A percentile compares a stretch with the other conserved stretches of the same genome.
These are phyloP conservation scores for Gossypium thurberi DNA, from an alignment of 345 rosid species.

Conservation along the genomic window DNA sequence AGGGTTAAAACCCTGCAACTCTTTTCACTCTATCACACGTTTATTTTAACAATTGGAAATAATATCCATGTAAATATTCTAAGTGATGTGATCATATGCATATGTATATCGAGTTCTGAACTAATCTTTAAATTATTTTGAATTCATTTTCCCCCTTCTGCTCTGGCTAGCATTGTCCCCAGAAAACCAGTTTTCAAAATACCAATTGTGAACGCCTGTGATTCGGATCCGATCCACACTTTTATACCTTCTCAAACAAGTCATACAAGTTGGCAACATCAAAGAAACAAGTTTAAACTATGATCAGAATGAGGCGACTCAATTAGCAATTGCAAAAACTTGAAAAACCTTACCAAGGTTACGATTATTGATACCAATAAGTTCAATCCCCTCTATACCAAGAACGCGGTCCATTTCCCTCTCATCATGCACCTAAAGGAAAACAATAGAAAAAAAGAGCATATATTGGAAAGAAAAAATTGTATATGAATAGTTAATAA, in stretches of 20 bases:
- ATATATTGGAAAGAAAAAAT: not conserved
- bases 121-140: too few species aligned
- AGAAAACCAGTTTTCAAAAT: not conserved
- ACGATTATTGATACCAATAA: slow-evolving; percentile 89
- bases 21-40: too few species aligned
- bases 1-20: too few species aligned
- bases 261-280: not conserved
- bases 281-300: not conserved
- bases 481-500: not conserved
- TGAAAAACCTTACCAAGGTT: slow-evolving; percentile 57
- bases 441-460: not conserved
- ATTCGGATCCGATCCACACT: not conserved
- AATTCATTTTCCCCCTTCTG: too few species aligned
- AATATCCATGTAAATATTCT: too few species aligned
- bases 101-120: too few species aligned
- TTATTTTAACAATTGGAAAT: too few species aligned
- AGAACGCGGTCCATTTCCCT: slow-evolving; percentile 95
- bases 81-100: too few species aligned
- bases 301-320: slow-evolving; percentile 8
- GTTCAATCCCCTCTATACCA: slow-evolving; percentile 82
- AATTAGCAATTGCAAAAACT: not conserved
- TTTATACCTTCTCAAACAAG: not conserved
- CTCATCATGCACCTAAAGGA: slow-evolving; percentile 75
- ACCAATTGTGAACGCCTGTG: too few species aligned
- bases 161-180: too few species aligned